Evolutionary conservation across 257 asterid genomes (phyloP).

Genomic region (Jacaranda copaia): DNA sequence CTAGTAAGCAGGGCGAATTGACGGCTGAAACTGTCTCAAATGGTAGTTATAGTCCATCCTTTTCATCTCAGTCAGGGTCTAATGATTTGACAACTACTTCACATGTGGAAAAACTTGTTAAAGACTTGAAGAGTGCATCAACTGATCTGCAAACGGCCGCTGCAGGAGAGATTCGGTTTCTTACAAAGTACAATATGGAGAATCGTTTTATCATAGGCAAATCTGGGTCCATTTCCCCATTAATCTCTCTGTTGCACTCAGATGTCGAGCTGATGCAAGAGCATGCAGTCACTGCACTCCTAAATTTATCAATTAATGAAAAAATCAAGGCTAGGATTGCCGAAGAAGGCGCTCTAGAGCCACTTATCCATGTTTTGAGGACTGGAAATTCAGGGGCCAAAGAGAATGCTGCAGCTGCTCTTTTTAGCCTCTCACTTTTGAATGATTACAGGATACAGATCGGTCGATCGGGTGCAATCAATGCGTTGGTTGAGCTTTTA

Average conservation of each 20-base stretch:
- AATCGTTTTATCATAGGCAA: conserved; percentile 80
- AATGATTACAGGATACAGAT: conserved; percentile 83
- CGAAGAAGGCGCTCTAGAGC: conserved; percentile 77
- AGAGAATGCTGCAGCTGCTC: conserved; percentile 95
- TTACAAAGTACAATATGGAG: conserved; percentile 75
- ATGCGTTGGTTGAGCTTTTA: conserved; percentile 81
- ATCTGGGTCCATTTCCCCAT: conserved; percentile 80
- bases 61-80: conserved; percentile 52
- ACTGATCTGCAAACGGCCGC: conserved; percentile 73
- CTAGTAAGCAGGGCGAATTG: conserved; percentile 51
- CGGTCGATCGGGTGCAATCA: conserved; percentile 88
- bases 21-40: conserved; percentile 51
- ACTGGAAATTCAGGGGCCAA: conserved; percentile 82
- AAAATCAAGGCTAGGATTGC: conserved; percentile 73
- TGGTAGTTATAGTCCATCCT: conserved; percentile 51
- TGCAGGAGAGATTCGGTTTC: conserved; percentile 79
- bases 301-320: conserved; percentile 79
- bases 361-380: conserved; percentile 77
- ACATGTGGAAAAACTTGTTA: conserved; percentile 69
- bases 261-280: conserved; percentile 71
- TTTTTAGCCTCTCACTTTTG: conserved; percentile 85
- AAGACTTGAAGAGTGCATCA: conserved; percentile 58
- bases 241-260: conserved; percentile 69
- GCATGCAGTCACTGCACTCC: conserved; percentile 91
- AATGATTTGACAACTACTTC: conserved; percentile 63